Evolutionary conservation across 2,329 filamentous ascomycete genomes (phyloP).

Genomic region (Beauveria pseudobassiana): DNA sequence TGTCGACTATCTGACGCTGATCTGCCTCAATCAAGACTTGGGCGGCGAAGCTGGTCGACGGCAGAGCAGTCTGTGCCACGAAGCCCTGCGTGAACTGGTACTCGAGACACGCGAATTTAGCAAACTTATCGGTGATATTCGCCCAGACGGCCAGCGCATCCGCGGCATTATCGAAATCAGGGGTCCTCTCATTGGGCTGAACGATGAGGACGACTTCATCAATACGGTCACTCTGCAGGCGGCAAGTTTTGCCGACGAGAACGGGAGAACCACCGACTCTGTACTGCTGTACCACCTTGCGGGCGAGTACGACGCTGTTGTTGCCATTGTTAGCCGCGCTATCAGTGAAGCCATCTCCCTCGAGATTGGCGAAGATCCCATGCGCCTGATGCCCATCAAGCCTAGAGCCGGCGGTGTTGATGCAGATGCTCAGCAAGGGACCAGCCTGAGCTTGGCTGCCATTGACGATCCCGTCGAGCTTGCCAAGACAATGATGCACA

Average conservation of each 20-base stretch:
- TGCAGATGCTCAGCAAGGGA: constrained; percentile 35
- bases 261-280: constrained; percentile 85
- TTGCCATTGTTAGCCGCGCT: constrained; percentile 79
- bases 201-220: constrained; percentile 76
- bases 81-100: constrained; percentile 86
- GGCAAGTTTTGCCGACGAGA: constrained; percentile 87
- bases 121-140: constrained; percentile 85
- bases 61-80: constrained; percentile 79
- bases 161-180: constrained; percentile 83
- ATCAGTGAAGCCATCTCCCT: constrained; percentile 83
- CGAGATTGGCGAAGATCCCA: constrained; percentile 73
- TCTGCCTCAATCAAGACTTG: constrained; percentile 85
- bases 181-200: constrained; percentile 70
- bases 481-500: constrained; percentile 53
- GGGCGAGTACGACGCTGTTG: constrained; percentile 91
- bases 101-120: constrained; percentile 97
- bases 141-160: constrained; percentile 75
- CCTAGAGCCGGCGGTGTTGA: constrained; percentile 47
- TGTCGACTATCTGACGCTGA: constrained; percentile 85
- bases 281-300: constrained; percentile 92
- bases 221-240: constrained; percentile 89
- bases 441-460: constrained; percentile 53
- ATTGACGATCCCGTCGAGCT: constrained; percentile 55
- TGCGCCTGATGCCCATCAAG: constrained; percentile 73
- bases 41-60: constrained; percentile 65